Conservation (phyloP, 2,329 filamentous ascomycete species). For the Diaporthe destruens region DNA sequence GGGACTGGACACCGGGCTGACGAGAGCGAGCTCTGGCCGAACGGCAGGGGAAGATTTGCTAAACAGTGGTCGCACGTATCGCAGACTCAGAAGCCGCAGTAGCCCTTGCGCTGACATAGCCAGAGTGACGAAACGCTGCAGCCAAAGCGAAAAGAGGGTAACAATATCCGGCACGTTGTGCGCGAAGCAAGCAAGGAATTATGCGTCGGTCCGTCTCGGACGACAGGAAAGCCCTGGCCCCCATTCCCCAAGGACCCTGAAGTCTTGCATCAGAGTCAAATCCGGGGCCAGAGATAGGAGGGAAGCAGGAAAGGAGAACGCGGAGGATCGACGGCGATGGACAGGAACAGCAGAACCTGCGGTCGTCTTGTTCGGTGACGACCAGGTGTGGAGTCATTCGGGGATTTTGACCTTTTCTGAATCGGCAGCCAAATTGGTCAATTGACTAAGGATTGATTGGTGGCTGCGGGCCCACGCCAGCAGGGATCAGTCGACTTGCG, state of each 20-base stretch:
- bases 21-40: not conserved
- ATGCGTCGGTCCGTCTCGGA: constrained; percentile 33
- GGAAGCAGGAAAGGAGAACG: constrained; percentile 26
- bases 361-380: constrained; percentile 27
- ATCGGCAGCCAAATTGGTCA: constrained; percentile 10
- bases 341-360: constrained; percentile 26
- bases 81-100: constrained; percentile 15
- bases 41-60: constrained; percentile 7
- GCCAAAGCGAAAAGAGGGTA: constrained; percentile 29
- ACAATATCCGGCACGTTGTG: constrained; percentile 28
- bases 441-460: constrained; percentile 7
- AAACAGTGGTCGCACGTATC: constrained; percentile 4
- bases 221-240: constrained; percentile 27
- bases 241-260: constrained; percentile 29
- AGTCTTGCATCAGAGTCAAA: constrained; percentile 19
- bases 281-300: constrained; percentile 21
- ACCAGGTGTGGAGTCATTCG: constrained; percentile 35
- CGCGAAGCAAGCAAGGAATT: constrained; percentile 9
- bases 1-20: constrained; percentile 44
- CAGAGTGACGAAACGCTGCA: constrained; percentile 21
- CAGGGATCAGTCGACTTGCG: not conserved
- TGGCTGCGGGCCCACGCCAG: not conserved
- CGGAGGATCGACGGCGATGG: constrained; percentile 35
- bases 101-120: constrained; percentile 20
- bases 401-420: constrained; percentile 35